Conservation (phyloP, 1,139 yeast genomes). For the Hanseniaspora sp. region DNA sequence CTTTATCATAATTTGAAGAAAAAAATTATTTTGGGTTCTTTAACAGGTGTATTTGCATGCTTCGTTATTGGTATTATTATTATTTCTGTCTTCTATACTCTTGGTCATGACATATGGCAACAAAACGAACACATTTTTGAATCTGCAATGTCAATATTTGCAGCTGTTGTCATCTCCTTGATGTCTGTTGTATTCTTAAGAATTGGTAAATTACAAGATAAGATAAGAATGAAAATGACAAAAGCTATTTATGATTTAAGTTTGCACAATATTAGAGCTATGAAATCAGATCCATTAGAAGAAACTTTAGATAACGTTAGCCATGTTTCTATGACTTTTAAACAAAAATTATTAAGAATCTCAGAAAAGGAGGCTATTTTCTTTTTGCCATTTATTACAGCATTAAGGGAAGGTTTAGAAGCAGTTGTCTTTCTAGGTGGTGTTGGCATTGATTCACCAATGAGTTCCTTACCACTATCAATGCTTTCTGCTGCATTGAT, state of each 20-base stretch:
- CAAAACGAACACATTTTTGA: conserved; percentile 87
- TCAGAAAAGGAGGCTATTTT: conserved; percentile 64
- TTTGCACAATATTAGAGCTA: not conserved
- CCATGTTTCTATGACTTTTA: conserved; percentile 1
- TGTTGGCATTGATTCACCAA: conserved; percentile 64
- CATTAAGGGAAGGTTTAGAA: conserved; percentile 82
- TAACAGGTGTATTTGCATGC: conserved; percentile 61
- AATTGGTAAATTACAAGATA: conserved; percentile 79
- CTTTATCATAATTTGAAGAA: conserved; percentile 50
- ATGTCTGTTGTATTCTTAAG: conserved; percentile 93
- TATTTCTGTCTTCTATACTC: conserved; percentile 69
- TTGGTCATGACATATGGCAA: conserved; percentile 77
- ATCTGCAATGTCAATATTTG: conserved; percentile 74
- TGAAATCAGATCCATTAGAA: conserved; percentile 16
- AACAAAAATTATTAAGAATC: conserved; percentile 27
- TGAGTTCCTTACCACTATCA: conserved; percentile 72
- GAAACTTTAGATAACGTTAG: conserved; percentile 18
- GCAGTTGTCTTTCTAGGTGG: conserved; percentile 91
- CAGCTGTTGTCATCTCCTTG: conserved; percentile 66
- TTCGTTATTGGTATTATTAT: conserved; percentile 71
- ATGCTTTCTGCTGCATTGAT: conserved; percentile 59
- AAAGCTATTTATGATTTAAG: conserved; percentile 44
- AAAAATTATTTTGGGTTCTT: conserved; percentile 77
- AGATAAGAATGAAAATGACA: conserved; percentile 86
- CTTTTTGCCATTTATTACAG: conserved; percentile 70